Conservation (phyloP, 169 alveolate species). For the Cyclospora cayetanensis region DNA sequence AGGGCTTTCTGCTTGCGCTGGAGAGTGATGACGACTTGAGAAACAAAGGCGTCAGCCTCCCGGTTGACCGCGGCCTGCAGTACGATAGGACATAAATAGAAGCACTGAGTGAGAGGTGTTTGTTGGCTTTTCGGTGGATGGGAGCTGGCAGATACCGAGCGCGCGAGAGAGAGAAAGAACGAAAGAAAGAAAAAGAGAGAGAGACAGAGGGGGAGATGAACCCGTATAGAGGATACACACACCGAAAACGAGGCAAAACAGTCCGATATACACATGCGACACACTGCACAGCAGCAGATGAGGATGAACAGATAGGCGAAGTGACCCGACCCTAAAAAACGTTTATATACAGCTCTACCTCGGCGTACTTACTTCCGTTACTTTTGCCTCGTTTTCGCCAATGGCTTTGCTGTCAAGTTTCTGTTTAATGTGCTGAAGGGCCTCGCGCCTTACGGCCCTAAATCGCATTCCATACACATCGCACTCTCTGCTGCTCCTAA, state of each 20-base stretch:
- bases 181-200: background rate
- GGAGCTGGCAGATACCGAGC: background rate
- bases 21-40: background rate
- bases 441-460: background rate
- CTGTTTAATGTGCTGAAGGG: background rate
- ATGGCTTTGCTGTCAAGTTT: background rate
- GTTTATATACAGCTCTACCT: background rate
- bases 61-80: conserved; percentile 12
- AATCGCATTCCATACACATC: background rate
- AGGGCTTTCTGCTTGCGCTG: background rate
- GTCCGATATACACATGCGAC: too few species aligned
- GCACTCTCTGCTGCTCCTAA: too few species aligned
- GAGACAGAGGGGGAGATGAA: background rate
- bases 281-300: background rate
- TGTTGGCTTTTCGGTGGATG: too few species aligned
- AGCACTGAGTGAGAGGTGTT: too few species aligned
- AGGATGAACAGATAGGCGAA: background rate
- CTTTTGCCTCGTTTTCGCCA: background rate
- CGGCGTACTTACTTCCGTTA: background rate
- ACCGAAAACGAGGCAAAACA: background rate
- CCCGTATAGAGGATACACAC: background rate
- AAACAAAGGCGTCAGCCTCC: background rate
- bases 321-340: background rate
- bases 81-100: too few species aligned
- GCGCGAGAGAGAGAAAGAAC: background rate